Percentiles rank a stretch among this genome's conserved stretches.
phyloP scores from a whole-genome alignment of 306 rosid genomes.

The Hylodesmum podocarpum region DNA sequence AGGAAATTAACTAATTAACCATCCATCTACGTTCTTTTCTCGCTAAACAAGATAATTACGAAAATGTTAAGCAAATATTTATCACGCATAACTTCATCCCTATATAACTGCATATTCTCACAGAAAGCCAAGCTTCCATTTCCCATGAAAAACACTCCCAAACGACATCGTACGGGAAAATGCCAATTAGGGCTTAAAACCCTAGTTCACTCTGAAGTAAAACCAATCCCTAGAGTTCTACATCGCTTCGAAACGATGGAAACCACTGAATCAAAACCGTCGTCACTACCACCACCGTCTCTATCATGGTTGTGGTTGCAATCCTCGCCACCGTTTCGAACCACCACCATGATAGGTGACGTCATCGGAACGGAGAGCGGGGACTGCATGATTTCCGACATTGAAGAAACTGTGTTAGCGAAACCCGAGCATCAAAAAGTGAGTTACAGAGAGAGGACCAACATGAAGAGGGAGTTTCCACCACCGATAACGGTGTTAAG shows the following conservation, averaged over 20 bases:
- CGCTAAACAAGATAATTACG: conserved; percentile 12
- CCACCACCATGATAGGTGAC: conserved; percentile 37
- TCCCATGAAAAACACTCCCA: not conserved
- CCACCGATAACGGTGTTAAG: conserved; percentile 46
- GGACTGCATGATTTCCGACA: conserved; percentile 31
- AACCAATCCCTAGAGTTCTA: conserved; percentile 1
- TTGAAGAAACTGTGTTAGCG: not conserved
- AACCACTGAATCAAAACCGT: not conserved
- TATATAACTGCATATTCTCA: conserved; percentile 4
- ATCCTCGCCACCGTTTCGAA: not conserved
- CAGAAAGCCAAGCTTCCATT: conserved; percentile 26
- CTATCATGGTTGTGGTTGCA: not conserved
- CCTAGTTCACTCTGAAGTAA: conserved; percentile 35
- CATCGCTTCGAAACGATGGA: conserved; percentile 11
- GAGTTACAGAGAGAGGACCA: not conserved
- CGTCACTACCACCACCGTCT: not conserved
- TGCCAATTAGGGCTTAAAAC: conserved; percentile 48
- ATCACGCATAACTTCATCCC: conserved; percentile 24
- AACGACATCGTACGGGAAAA: not conserved
- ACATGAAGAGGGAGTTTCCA: conserved; percentile 39
- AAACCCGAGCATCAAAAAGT: not conserved
- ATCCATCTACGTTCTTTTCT: too few relatives aligned
- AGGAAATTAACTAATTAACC: not conserved
- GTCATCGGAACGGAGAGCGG: conserved; percentile 76
- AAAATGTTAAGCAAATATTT: conserved; percentile 17